Evolutionary conservation across 2,329 filamentous ascomycete genomes (phyloP).

Genomic region (Epichloe festucae): DNA sequence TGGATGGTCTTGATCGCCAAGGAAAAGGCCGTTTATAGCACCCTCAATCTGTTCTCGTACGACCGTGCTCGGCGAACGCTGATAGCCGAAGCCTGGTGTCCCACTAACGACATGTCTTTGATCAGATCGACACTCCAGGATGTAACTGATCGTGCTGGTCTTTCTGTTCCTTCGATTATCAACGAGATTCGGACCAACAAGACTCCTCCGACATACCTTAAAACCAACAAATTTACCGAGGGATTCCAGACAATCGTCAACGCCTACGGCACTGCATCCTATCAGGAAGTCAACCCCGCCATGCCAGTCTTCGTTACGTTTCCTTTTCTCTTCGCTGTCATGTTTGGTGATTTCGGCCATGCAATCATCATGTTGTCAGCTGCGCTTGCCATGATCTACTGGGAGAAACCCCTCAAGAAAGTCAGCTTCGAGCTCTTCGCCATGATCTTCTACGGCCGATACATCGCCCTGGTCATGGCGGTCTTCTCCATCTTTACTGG

Average conservation of each 20-base stretch:
- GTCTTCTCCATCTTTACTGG: slow-evolving; percentile 95
- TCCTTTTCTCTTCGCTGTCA: slow-evolving; percentile 98
- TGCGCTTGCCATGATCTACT: slow-evolving; percentile 88
- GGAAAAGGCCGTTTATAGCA: slow-evolving; percentile 95
- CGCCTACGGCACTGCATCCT: slow-evolving; percentile 94
- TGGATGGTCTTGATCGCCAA: slow-evolving; percentile 98
- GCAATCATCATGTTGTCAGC: slow-evolving; percentile 78
- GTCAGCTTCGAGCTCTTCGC: slow-evolving; percentile 85
- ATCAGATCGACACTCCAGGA: slow-evolving; percentile 93
- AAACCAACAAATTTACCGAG: slow-evolving; percentile 97
- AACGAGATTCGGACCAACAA: slow-evolving; percentile 96
- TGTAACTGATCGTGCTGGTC: slow-evolving; percentile 87
- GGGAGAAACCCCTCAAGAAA: slow-evolving; percentile 87
- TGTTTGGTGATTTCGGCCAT: slow-evolving; percentile 98
- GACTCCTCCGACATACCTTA: slow-evolving; percentile 92
- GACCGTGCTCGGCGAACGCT: slow-evolving; percentile 90
- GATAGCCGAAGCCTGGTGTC: slow-evolving; percentile 96
- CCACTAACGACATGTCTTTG: slow-evolving; percentile 74
- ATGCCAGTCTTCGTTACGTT: slow-evolving; percentile 94
- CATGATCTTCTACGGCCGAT: slow-evolving; percentile 98
- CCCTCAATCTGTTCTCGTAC: slow-evolving; percentile 91
- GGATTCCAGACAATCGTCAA: slow-evolving; percentile 99
- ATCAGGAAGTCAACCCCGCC: slow-evolving; percentile 92
- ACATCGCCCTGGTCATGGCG: slow-evolving; percentile 98
- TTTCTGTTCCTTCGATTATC: slow-evolving; percentile 97